phyloP scores from a whole-genome alignment of 2,329 filamentous ascomycete species.

The Fusarium sp. region DNA sequence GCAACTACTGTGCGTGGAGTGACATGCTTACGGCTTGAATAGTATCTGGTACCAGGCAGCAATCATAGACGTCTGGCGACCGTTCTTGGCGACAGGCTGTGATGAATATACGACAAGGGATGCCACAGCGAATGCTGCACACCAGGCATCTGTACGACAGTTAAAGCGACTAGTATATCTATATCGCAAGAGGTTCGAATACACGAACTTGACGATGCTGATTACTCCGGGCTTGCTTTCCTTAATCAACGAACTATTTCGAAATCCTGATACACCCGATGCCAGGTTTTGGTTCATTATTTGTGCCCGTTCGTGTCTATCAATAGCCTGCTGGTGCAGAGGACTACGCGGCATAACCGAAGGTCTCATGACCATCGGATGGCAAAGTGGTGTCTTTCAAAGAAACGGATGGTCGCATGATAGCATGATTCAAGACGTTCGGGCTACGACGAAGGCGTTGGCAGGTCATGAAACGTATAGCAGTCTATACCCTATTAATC shows the following conservation, averaged over 20 bases:
- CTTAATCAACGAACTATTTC: constrained; percentile 12
- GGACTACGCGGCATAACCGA: constrained; percentile 11
- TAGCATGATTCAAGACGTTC: constrained; percentile 11
- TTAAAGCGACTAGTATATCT: constrained; percentile 8
- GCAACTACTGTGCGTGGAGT: fast-evolving
- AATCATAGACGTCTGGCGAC: constrained; percentile 21
- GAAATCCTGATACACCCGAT: background rate
- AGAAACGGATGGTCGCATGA: constrained; percentile 4
- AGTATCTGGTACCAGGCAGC: constrained; percentile 20
- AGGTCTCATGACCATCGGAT: constrained; percentile 14
- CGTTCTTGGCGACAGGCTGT: background rate
- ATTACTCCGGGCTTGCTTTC: constrained; percentile 1
- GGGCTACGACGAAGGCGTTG: background rate
- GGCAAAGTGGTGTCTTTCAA: constrained; percentile 13
- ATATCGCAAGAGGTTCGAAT: constrained; percentile 18
- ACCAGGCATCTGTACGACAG: constrained; percentile 2
- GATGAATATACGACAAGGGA: fast-evolving
- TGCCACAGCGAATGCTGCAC: background rate
- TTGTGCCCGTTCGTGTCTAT: background rate
- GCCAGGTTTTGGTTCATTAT: constrained; percentile 21
- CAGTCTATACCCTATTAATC: constrained; percentile 19
- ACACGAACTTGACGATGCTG: constrained; percentile 14
- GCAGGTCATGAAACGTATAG: constrained; percentile 1
- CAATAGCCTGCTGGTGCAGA: constrained; percentile 20
- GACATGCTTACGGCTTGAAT: fast-evolving